Conservation (phyloP, 139 green algal species). For the Protoeuglena noctilucae region DNA sequence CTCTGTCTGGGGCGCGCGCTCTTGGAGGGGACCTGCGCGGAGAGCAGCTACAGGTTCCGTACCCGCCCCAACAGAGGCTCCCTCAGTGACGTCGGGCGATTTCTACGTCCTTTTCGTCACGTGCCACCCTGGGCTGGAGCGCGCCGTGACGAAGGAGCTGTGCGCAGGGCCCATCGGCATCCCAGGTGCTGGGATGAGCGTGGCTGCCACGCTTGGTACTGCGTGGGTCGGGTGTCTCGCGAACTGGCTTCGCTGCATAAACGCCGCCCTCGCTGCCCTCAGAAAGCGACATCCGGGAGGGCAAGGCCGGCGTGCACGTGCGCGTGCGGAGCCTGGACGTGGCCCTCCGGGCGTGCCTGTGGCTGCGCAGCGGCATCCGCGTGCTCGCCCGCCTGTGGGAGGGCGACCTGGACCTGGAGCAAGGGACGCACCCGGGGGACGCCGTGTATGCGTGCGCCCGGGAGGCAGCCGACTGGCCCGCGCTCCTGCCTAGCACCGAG, state of each 20-base stretch:
- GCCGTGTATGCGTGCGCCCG: too few relatives aligned
- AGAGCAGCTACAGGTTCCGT: too few relatives aligned
- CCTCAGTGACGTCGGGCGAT: too few relatives aligned
- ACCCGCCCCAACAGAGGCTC: too few relatives aligned
- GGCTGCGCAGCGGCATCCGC: slow-evolving; percentile 45
- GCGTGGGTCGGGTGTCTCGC: too few relatives aligned
- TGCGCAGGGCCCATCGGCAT: slow-evolving; percentile 21
- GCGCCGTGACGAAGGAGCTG: slow-evolving; percentile 49
- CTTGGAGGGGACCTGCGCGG: too few relatives aligned
- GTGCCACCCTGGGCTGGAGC: slow-evolving; percentile 63
- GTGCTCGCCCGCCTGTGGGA: slow-evolving; percentile 50
- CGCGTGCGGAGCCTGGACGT: slow-evolving; percentile 5
- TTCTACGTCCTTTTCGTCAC: too few relatives aligned
- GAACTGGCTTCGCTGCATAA: slow-evolving; percentile 14
- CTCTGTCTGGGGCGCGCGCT: too few relatives aligned
- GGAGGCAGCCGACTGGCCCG: neutral
- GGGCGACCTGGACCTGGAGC: too few relatives aligned
- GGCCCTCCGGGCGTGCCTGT: slow-evolving; percentile 52
- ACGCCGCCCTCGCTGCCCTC: slow-evolving; percentile 38
- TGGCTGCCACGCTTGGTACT: too few relatives aligned
- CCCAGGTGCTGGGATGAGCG: too few relatives aligned
- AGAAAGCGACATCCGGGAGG: neutral
- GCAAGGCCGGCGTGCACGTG: slow-evolving; percentile 5
- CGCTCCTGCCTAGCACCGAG: slow-evolving; percentile 2
- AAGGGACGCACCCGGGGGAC: neutral